Evolutionary conservation across 805 yeast species (phyloP).

Genomic region (Jamesozyma piceae): DNA sequence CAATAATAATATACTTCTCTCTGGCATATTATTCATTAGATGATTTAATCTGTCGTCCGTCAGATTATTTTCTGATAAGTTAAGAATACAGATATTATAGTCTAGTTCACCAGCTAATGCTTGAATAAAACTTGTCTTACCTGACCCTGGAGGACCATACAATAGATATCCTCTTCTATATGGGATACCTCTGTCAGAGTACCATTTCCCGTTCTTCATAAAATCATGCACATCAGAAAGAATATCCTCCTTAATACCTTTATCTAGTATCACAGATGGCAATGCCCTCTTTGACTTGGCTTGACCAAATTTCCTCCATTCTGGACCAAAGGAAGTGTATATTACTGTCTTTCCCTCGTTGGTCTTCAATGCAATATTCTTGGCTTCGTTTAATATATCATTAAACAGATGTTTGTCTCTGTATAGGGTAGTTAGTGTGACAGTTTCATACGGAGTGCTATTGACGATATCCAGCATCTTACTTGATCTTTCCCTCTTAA

Average conservation of each 20-base stretch:
- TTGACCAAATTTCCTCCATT: slow-evolving; percentile 96
- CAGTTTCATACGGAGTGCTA: slow-evolving; percentile 94
- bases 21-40: slow-evolving; percentile 92
- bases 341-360: slow-evolving; percentile 91
- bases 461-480: slow-evolving; percentile 78
- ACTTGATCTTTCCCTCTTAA: slow-evolving; percentile 84
- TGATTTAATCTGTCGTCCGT: slow-evolving; percentile 94
- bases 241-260: slow-evolving; percentile 58
- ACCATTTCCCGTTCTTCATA: slow-evolving; percentile 76
- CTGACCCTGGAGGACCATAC: slow-evolving; percentile 97
- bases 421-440: slow-evolving; percentile 83
- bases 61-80: slow-evolving; percentile 79
- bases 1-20: slow-evolving; percentile 68
- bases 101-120: slow-evolving; percentile 95
- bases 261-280: slow-evolving; percentile 79
- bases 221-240: slow-evolving; percentile 72
- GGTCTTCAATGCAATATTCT: slow-evolving; percentile 64
- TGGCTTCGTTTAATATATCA: slow-evolving; percentile 74
- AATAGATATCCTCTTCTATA: slow-evolving; percentile 88
- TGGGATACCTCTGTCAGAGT: slow-evolving; percentile 92
- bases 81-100: slow-evolving; percentile 88
- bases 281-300: slow-evolving; percentile 80
- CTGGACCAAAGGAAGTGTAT: slow-evolving; percentile 94
- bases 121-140: slow-evolving; percentile 91
- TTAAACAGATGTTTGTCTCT: slow-evolving; percentile 65